These are phyloP conservation scores for Xylariomycetidae sp. DNA, from an alignment of 2,329 filamentous ascomycete species.

Conservation along the genomic window DNA sequence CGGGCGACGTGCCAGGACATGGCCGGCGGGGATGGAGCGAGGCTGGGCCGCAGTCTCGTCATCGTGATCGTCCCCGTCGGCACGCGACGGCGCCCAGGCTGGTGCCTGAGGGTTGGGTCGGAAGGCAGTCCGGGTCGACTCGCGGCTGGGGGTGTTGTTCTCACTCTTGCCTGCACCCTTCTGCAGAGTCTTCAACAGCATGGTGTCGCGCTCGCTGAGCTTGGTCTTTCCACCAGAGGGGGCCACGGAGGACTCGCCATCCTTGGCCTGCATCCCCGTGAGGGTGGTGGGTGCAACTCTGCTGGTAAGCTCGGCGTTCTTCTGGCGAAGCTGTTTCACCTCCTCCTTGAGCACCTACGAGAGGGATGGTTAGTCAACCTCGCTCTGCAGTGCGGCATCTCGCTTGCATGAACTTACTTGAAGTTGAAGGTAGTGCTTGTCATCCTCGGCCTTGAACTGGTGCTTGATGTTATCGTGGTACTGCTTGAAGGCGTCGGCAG, in stretches of 20 bases:
- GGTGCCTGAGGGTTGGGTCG: constrained; percentile 18
- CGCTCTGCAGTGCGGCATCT: background rate
- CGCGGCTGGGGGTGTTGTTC: constrained; percentile 1
- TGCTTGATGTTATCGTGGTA: constrained; percentile 10
- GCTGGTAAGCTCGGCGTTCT: constrained; percentile 8
- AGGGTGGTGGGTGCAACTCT: too few species aligned
- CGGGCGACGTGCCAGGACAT: too few species aligned
- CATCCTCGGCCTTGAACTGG: constrained; percentile 14
- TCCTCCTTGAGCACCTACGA: constrained; percentile 17
- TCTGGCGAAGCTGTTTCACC: constrained; percentile 10
- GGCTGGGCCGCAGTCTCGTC: too few species aligned
- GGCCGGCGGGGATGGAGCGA: too few species aligned
- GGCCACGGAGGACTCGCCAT: too few species aligned
- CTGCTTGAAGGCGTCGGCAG: constrained; percentile 11
- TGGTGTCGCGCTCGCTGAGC: background rate
- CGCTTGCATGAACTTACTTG: constrained; percentile 13
- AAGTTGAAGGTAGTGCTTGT: constrained; percentile 14
- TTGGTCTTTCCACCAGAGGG: background rate
- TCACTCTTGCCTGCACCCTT: constrained; percentile 1
- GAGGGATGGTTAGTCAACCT: constrained; percentile 5
- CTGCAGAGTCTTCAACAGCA: constrained; percentile 3
- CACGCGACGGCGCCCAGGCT: constrained; percentile 13
- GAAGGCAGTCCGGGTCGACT: constrained; percentile 6
- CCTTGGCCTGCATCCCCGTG: too few species aligned
- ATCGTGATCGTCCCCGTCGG: too few species aligned